Percentiles rank a stretch among this genome's conserved stretches.
phyloP scores from a whole-genome alignment of 2,329 filamentous ascomycete genomes.

The Chaetomium strumarium region DNA sequence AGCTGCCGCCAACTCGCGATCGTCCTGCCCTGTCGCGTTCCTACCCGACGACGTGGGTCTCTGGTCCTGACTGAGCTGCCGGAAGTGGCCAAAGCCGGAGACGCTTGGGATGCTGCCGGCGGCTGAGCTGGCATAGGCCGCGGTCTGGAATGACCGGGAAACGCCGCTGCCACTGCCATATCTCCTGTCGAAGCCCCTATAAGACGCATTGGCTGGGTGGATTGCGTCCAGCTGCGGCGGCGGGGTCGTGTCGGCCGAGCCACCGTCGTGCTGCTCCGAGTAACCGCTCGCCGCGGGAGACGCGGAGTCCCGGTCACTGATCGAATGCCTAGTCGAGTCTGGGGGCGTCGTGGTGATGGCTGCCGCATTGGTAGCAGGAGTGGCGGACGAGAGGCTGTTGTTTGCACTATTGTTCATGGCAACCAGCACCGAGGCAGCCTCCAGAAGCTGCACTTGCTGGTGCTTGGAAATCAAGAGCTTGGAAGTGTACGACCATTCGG shows the following conservation, averaged over 20 bases:
- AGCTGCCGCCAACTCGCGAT: slow-evolving; percentile 81
- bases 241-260: slow-evolving; percentile 88
- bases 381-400: slow-evolving; percentile 11
- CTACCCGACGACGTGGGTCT: slow-evolving; percentile 75
- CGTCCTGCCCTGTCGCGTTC: slow-evolving; percentile 70
- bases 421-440: slow-evolving; percentile 93
- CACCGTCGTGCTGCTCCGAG: slow-evolving; percentile 72
- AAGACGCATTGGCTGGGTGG: slow-evolving; percentile 44
- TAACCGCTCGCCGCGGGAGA: slow-evolving; percentile 78
- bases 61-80: slow-evolving; percentile 68
- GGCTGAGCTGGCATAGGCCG: slow-evolving; percentile 48
- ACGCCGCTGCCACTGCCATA: slow-evolving; percentile 53
- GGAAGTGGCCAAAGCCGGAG: slow-evolving; percentile 52
- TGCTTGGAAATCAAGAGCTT: slow-evolving; percentile 99
- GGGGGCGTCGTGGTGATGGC: slow-evolving; percentile 52
- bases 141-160: slow-evolving; percentile 78
- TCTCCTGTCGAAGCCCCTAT: slow-evolving; percentile 49
- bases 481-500: slow-evolving; percentile 94
- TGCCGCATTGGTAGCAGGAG: slow-evolving; percentile 29
- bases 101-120: slow-evolving; percentile 46
- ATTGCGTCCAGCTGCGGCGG: slow-evolving; percentile 69
- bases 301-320: slow-evolving; percentile 74
- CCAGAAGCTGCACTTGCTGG: slow-evolving; percentile 94
- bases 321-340: slow-evolving; percentile 59
- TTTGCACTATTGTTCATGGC: slow-evolving; percentile 64